These are phyloP conservation scores for Mycena olivaceomarginata DNA, from an alignment of 768 basidiomycete genomes.

Conservation along the genomic window DNA sequence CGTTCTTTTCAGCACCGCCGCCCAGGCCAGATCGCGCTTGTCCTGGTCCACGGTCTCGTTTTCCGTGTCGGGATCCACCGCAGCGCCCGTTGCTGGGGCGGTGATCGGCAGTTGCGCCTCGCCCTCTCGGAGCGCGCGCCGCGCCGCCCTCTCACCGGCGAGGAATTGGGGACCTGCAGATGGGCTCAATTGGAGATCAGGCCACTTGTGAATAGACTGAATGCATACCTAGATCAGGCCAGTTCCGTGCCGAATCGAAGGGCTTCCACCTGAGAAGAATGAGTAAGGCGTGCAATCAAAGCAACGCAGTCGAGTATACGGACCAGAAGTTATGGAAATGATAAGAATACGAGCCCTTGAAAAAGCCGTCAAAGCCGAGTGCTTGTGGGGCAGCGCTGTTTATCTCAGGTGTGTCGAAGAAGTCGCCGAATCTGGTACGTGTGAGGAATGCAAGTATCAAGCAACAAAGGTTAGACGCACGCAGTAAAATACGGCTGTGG, in stretches of 20 bases:
- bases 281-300: not conserved
- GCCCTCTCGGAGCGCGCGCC: conserved; percentile 60
- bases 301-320: conserved; percentile 39
- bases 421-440: conserved; percentile 80
- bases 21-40: conserved; percentile 90
- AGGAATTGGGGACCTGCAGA: conserved; percentile 78
- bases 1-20: conserved; percentile 93
- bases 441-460: conserved; percentile 13
- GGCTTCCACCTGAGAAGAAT: conserved; percentile 87
- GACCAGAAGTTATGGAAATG: conserved; percentile 97
- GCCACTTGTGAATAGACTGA: not conserved
- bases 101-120: conserved; percentile 47
- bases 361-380: conserved; percentile 93
- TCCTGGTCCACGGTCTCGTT: conserved; percentile 70
- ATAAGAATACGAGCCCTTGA: conserved; percentile 94
- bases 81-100: conserved; percentile 13
- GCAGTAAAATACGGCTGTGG: conserved; percentile 94
- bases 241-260: conserved; percentile 92
- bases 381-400: conserved; percentile 88
- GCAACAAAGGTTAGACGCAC: conserved; percentile 61
- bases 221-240: conserved; percentile 89
- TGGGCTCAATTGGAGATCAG: not conserved
- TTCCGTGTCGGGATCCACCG: conserved; percentile 44
- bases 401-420: conserved; percentile 85
- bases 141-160: conserved; percentile 82